Percentiles rank a stretch among this genome's conserved stretches.
phyloP scores from a whole-genome alignment of 1,139 yeast genomes.

The Eremothecium sinecaudum region DNA sequence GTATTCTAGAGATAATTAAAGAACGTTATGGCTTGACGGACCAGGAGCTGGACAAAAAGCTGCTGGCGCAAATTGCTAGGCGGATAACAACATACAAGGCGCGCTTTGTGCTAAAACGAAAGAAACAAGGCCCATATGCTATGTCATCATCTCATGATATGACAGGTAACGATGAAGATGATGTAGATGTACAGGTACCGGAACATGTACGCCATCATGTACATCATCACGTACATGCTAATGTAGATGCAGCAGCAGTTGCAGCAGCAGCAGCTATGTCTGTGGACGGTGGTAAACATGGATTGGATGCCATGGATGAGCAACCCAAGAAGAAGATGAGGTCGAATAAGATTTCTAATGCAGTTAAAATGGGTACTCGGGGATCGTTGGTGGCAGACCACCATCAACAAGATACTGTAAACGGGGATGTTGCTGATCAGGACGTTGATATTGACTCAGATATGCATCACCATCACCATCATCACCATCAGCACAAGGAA shows the following conservation, averaged over 20 bases:
- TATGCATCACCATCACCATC: conserved; percentile 8
- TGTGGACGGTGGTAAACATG: conserved; percentile 20
- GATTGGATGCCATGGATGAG: conserved; percentile 7
- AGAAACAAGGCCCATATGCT: conserved; percentile 25
- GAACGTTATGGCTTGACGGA: conserved; percentile 26
- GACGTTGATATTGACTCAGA: conserved; percentile 9
- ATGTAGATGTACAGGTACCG: conserved; percentile 4
- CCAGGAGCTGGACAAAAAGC: conserved; percentile 25
- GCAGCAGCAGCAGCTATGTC: conserved; percentile 29
- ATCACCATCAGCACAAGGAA: conserved; percentile 7
- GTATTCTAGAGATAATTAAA: conserved; percentile 26
- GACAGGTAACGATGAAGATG: conserved; percentile 3
- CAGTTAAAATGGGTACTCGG: conserved; percentile 13
- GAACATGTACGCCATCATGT: conserved; percentile 8
- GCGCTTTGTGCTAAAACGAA: conserved; percentile 28
- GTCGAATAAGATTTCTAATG: conserved; percentile 10
- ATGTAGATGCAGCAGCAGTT: conserved; percentile 13
- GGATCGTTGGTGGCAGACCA: conserved; percentile 10
- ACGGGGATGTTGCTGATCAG: conserved; percentile 11
- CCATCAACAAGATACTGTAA: conserved; percentile 11
- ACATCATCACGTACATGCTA: conserved; percentile 6
- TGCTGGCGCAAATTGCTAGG: conserved; percentile 29
- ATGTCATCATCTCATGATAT: conserved; percentile 10
- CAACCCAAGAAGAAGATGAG: conserved; percentile 10
- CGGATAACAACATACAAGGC: conserved; percentile 31